These are phyloP conservation scores for Lagenidium giganteum DNA, from an alignment of 352 stramenopile genomes.

Conservation along the genomic window DNA sequence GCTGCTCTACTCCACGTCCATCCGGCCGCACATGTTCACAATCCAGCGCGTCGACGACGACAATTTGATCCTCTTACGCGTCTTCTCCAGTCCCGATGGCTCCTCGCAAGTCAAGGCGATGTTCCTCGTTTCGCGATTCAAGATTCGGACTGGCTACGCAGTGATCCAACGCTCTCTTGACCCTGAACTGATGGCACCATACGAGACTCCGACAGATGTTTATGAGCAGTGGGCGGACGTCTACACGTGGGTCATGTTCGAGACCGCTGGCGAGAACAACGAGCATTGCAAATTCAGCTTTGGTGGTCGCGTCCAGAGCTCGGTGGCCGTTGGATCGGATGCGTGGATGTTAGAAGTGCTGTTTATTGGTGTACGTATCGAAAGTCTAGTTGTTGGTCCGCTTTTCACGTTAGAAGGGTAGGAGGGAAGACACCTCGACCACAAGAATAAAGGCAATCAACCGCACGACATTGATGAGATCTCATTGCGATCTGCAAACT, in stretches of 20 bases:
- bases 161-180: constrained; percentile 16
- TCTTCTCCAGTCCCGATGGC: constrained; percentile 14
- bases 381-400: constrained; percentile 3
- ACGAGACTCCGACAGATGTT: constrained; percentile 6
- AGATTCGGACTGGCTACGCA: constrained; percentile 6
- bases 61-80: constrained; percentile 14
- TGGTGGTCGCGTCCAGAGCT: constrained; percentile 12
- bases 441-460: too few species aligned
- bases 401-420: constrained; percentile 17
- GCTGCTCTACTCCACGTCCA: constrained; percentile 13
- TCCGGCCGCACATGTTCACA: constrained; percentile 3
- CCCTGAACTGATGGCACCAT: constrained; percentile 1
- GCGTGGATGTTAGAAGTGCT: constrained; percentile 22
- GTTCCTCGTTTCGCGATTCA: constrained; percentile 14
- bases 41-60: constrained; percentile 19
- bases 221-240: constrained; percentile 18
- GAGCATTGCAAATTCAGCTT: constrained; percentile 12
- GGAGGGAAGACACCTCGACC: too few species aligned
- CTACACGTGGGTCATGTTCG: constrained; percentile 20
- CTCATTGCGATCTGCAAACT: constrained; percentile 3
- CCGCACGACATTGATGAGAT: too few species aligned
- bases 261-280: constrained; percentile 3
- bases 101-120: constrained; percentile 13
- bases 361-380: constrained; percentile 13
- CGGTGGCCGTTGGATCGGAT: constrained; percentile 1